phyloP scores from a whole-genome alignment of 1,284 basidiomycete genomes.

The Agroathelia rolfsii region DNA sequence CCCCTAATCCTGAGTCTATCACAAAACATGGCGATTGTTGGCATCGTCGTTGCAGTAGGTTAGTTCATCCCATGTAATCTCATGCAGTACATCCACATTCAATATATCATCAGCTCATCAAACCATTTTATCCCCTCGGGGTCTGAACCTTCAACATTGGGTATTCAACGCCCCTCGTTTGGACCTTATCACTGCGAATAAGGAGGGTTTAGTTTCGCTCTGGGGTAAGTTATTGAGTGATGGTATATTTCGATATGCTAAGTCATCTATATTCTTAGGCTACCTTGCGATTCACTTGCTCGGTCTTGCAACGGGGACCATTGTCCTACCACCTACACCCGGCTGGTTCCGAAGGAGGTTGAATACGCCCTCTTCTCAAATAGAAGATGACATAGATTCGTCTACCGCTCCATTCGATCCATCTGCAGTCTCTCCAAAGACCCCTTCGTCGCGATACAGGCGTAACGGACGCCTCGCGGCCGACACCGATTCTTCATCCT shows the following conservation, averaged over 20 bases:
- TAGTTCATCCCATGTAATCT: too few species aligned
- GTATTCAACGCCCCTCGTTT: constrained; percentile 55
- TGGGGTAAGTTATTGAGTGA: constrained; percentile 49
- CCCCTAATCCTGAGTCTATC: constrained; percentile 50
- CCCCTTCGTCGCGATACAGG: too few species aligned
- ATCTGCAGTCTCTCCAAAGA: too few species aligned
- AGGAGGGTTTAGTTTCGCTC: constrained; percentile 83
- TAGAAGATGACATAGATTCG: too few species aligned
- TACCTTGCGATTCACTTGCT: constrained; percentile 87
- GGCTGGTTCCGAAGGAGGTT: constrained; percentile 54
- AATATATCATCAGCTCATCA: constrained; percentile 52
- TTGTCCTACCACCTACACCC: constrained; percentile 73
- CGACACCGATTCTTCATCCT: too few species aligned
- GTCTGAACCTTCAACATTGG: constrained; percentile 55
- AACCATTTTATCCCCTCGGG: constrained; percentile 40
- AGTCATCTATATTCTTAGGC: too few species aligned
- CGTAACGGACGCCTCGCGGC: too few species aligned
- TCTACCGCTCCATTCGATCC: too few species aligned
- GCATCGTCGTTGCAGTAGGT: constrained; percentile 57
- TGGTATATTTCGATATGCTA: too few species aligned
- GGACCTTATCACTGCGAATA: constrained; percentile 72
- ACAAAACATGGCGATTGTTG: constrained; percentile 58
- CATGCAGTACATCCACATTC: too few species aligned
- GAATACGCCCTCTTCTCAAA: constrained; percentile 13
- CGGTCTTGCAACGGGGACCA: constrained; percentile 74